phyloP scores from a whole-genome alignment of 2,329 filamentous ascomycete species.

The Juglanconis oblonga region DNA sequence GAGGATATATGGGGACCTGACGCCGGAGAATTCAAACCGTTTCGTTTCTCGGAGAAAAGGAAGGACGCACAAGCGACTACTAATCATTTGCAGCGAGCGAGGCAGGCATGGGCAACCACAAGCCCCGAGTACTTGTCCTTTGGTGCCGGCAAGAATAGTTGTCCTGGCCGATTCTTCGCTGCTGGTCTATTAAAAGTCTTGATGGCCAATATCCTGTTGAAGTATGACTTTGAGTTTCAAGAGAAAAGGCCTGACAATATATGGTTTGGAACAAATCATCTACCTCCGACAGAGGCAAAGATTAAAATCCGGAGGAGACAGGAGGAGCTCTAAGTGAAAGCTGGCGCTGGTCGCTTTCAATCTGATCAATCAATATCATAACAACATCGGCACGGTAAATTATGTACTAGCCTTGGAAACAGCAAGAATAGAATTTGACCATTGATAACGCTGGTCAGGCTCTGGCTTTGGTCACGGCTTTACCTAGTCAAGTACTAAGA shows the following conservation, averaged over 20 bases:
- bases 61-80: background rate
- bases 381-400: background rate
- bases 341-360: background rate
- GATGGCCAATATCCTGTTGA: constrained; percentile 24
- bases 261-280: constrained; percentile 27
- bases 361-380: background rate
- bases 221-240: constrained; percentile 26
- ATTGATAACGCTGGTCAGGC: background rate
- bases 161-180: constrained; percentile 39
- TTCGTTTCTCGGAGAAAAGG: constrained; percentile 28
- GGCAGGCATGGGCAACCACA: constrained; percentile 28
- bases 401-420: background rate
- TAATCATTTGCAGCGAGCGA: constrained; percentile 19
- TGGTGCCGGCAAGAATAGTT: constrained; percentile 37
- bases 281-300: constrained; percentile 28
- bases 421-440: background rate
- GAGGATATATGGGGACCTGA: constrained; percentile 29
- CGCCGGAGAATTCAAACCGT: constrained; percentile 32
- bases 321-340: background rate
- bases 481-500: background rate
- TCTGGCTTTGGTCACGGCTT: background rate
- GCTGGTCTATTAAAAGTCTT: constrained; percentile 33
- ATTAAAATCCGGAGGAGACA: constrained; percentile 25
- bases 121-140: constrained; percentile 31
- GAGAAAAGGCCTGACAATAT: constrained; percentile 27